Evolutionary conservation across 257 asterid species (phyloP).

Genomic region (Solanum bulbocastanum): DNA sequence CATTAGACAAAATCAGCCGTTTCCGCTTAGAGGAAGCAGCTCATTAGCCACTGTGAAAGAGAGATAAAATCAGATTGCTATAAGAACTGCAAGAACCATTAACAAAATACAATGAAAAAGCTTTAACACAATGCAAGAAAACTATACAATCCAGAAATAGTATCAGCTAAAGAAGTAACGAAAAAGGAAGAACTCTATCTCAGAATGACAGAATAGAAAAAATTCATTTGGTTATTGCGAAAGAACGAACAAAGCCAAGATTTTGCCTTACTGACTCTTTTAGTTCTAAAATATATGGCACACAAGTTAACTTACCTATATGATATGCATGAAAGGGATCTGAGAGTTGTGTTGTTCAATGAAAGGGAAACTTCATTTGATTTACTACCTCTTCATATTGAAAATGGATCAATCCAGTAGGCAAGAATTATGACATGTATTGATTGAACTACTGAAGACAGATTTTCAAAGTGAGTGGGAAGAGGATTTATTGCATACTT

Average conservation of each 20-base stretch:
- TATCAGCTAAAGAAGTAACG: background rate
- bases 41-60: background rate
- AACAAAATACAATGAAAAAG: background rate
- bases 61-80: background rate
- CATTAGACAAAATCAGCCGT: background rate
- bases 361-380: background rate
- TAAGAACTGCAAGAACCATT: background rate
- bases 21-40: background rate
- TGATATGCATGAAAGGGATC: background rate
- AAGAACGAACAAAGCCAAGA: background rate
- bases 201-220: background rate
- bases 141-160: background rate
- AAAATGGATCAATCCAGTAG: background rate
- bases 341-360: background rate
- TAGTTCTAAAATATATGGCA: background rate
- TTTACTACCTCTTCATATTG: background rate
- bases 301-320: background rate
- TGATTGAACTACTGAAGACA: slow-evolving; percentile 13
- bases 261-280: background rate
- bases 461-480: slow-evolving; percentile 3
- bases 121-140: background rate
- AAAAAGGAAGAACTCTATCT: background rate
- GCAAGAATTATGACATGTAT: background rate
- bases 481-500: slow-evolving; percentile 11
- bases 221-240: background rate